Evolutionary conservation across 192 early-diverging fungal species (phyloP).

Genomic region (Coemansia sp.): DNA sequence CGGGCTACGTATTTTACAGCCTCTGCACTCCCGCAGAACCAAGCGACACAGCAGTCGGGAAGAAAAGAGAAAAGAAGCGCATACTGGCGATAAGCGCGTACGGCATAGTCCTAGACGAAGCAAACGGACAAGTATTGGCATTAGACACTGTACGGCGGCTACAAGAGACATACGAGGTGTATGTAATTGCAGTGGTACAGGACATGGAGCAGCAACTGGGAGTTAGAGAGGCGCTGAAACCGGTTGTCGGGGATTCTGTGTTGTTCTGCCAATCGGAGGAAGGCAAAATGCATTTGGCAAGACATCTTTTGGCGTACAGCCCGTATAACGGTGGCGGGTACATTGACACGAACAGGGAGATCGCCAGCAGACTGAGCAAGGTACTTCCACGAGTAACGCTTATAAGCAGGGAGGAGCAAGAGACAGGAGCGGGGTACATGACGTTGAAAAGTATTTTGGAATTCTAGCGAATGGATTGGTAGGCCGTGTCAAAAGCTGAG

Average conservation of each 20-base stretch:
- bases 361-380: constrained; percentile 15
- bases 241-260: not conserved
- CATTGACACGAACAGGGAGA: constrained; percentile 33
- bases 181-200: constrained; percentile 19
- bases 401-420: not conserved
- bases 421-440: not conserved
- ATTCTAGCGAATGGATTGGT: constrained; percentile 10
- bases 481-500: constrained; percentile 10
- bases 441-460: too few species aligned
- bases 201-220: not conserved
- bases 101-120: constrained; percentile 18
- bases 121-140: constrained; percentile 12
- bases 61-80: not conserved
- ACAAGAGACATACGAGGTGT: constrained; percentile 10
- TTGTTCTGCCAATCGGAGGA: constrained; percentile 48
- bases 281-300: constrained; percentile 35
- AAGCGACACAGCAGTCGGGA: not conserved
- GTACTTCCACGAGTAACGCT: constrained; percentile 20
- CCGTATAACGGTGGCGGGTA: constrained; percentile 24
- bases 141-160: constrained; percentile 8
- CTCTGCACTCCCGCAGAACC: constrained; percentile 6
- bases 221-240: not conserved
- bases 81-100: constrained; percentile 31
- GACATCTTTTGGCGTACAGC: constrained; percentile 27
- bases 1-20: constrained; percentile 27